Percentiles rank a stretch among this genome's conserved stretches.
phyloP scores from a whole-genome alignment of 2,329 filamentous ascomycete species.

The Trichoderma koningii region DNA sequence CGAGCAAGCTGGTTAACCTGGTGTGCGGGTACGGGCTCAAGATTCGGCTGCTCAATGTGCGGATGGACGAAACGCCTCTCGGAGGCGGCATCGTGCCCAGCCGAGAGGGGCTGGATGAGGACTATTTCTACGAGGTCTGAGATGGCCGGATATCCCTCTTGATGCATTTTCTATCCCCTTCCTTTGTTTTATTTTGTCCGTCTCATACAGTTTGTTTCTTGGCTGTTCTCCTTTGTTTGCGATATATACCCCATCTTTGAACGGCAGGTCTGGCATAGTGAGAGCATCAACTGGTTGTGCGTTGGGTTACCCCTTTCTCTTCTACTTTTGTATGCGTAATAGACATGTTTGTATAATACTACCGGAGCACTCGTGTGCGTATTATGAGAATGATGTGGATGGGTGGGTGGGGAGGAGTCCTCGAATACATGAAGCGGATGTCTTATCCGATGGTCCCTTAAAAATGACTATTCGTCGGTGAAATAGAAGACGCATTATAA shows the following conservation, averaged over 20 bases:
- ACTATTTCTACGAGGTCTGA: constrained; percentile 86
- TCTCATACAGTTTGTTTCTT: background rate
- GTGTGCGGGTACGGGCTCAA: constrained; percentile 90
- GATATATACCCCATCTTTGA: constrained; percentile 25
- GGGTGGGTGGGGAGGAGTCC: no score
- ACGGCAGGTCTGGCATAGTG: constrained; percentile 27
- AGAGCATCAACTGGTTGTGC: constrained; percentile 27
- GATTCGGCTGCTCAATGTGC: constrained; percentile 87
- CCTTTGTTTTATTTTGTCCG: background rate
- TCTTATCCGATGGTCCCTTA: no score
- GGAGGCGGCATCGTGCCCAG: constrained; percentile 77
- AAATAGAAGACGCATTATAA: no score
- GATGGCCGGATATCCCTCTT: background rate
- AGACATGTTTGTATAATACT: constrained; percentile 15
- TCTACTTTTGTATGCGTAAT: constrained; percentile 16
- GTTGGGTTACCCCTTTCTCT: constrained; percentile 22
- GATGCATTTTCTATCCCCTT: background rate
- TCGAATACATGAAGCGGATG: no score
- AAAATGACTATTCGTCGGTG: no score
- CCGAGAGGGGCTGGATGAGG: constrained; percentile 82
- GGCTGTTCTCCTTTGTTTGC: constrained; percentile 14
- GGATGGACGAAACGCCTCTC: constrained; percentile 72
- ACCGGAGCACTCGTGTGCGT: background rate
- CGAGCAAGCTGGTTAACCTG: constrained; percentile 81
- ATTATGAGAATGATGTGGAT: no score